These are phyloP conservation scores for Epichloe uncinata DNA, from an alignment of 2,329 filamentous ascomycete species.

Conservation along the genomic window DNA sequence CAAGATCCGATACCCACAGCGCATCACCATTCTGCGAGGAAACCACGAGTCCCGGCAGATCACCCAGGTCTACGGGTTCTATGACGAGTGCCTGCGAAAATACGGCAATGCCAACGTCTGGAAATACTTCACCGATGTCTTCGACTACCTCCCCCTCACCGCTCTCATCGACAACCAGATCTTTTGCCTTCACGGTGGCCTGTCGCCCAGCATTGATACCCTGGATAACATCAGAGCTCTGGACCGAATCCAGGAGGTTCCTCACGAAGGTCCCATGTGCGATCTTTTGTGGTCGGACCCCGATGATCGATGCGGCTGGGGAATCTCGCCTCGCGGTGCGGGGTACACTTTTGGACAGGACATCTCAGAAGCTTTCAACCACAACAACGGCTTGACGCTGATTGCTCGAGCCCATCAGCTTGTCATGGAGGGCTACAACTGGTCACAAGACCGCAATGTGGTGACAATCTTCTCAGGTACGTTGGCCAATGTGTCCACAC, in stretches of 20 bases:
- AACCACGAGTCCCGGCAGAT: slow-evolving; percentile 99
- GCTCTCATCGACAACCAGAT: slow-evolving; percentile 99
- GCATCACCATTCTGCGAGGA: slow-evolving; percentile 95
- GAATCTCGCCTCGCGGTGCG: slow-evolving; percentile 85
- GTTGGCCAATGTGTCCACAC: slow-evolving; percentile 12
- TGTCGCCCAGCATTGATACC: slow-evolving; percentile 92
- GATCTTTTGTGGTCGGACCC: slow-evolving; percentile 97
- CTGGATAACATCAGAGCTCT: slow-evolving; percentile 90
- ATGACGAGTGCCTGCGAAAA: slow-evolving; percentile 96
- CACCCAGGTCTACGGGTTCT: slow-evolving; percentile 98
- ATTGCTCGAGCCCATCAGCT: slow-evolving; percentile 95
- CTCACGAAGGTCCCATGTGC: slow-evolving; percentile 96
- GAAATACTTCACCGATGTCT: slow-evolving; percentile 98
- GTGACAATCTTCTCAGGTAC: slow-evolving; percentile 96
- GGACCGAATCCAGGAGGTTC: slow-evolving; percentile 95
- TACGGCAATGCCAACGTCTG: slow-evolving; percentile 98
- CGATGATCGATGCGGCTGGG: slow-evolving; percentile 92
- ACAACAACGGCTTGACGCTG: slow-evolving; percentile 93
- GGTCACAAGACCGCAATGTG: slow-evolving; percentile 96
- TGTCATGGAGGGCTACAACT: slow-evolving; percentile 99
- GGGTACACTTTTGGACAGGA: slow-evolving; percentile 95
- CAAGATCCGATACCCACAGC: slow-evolving; percentile 94
- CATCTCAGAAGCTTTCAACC: slow-evolving; percentile 97
- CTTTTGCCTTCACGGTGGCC: slow-evolving; percentile 92
- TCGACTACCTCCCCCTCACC: slow-evolving; percentile 90